phyloP scores from a whole-genome alignment of 768 basidiomycete species.

The Phanerodontia chrysosporium region DNA sequence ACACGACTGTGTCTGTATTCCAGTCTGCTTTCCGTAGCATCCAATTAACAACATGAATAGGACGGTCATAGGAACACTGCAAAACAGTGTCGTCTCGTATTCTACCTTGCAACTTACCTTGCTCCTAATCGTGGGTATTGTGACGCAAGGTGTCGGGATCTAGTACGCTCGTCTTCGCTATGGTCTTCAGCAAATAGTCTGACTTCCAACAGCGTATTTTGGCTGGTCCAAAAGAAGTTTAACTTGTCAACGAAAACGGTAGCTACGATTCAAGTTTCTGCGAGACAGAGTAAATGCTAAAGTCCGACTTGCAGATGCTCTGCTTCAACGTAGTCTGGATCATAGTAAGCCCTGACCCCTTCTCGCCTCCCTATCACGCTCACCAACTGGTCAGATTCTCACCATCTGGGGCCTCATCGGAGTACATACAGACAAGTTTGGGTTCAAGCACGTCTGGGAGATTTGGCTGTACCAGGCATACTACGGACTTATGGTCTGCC shows the following conservation, averaged over 20 bases:
- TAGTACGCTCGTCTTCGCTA: slow-evolving; percentile 42
- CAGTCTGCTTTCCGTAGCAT: neutral
- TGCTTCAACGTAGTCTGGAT: slow-evolving; percentile 72
- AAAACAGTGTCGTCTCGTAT: slow-evolving; percentile 70
- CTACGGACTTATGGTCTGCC: slow-evolving; percentile 71
- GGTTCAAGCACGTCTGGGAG: slow-evolving; percentile 83
- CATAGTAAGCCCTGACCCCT: slow-evolving; percentile 36
- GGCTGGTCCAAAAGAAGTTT: slow-evolving; percentile 64
- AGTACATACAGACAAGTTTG: slow-evolving; percentile 68
- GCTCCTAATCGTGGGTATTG: slow-evolving; percentile 62
- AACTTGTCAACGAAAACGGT: slow-evolving; percentile 62
- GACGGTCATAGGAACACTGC: slow-evolving; percentile 67
- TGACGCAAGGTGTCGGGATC: slow-evolving; percentile 61
- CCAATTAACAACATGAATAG: slow-evolving; percentile 28
- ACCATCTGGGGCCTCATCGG: slow-evolving; percentile 76
- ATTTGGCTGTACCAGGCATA: slow-evolving; percentile 70
- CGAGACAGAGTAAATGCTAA: neutral
- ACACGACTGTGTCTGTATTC: slow-evolving; percentile 63
- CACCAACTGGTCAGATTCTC: slow-evolving; percentile 38
- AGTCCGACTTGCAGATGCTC: slow-evolving; percentile 49
- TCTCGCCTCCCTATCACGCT: neutral
- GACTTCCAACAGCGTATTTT: slow-evolving; percentile 45
- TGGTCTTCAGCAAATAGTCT: neutral
- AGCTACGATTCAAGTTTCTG: slow-evolving; percentile 12
- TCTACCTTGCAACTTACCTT: slow-evolving; percentile 69